phyloP scores from a whole-genome alignment of 805 yeast genomes.

The Zygosaccharomyces bisporus region DNA sequence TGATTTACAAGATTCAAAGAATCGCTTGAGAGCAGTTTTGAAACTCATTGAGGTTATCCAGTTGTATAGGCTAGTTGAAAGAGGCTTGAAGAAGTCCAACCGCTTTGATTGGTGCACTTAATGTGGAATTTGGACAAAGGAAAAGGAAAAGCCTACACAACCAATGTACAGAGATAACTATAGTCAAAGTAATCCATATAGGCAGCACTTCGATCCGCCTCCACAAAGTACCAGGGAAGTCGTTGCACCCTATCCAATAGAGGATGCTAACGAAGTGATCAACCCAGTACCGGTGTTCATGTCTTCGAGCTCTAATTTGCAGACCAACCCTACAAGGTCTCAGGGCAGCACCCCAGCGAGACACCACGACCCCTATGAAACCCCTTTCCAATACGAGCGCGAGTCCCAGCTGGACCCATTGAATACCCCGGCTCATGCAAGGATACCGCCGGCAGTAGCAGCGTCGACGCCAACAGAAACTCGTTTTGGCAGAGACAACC shows the following conservation, averaged over 20 bases:
- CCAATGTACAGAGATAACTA: conserved; percentile 16
- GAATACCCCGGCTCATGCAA: not conserved
- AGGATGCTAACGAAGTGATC: conserved; percentile 19
- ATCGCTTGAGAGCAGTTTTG: not conserved
- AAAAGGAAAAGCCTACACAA: not conserved
- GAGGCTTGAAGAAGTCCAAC: not conserved
- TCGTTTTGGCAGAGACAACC: not conserved
- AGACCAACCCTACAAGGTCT: not conserved
- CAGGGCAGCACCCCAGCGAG: not conserved
- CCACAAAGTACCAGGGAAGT: conserved; percentile 19
- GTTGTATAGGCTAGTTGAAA: not conserved
- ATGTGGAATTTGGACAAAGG: not conserved
- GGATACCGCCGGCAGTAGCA: conserved; percentile 6
- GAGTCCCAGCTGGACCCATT: not conserved
- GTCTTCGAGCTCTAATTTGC: conserved; percentile 6
- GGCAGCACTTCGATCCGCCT: conserved; percentile 24
- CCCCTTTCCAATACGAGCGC: conserved; percentile 14
- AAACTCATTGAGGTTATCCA: not conserved
- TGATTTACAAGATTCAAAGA: not conserved
- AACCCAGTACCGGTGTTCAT: conserved; percentile 17
- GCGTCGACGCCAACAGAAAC: conserved; percentile 1
- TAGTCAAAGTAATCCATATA: conserved; percentile 19
- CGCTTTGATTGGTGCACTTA: not conserved
- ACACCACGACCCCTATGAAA: conserved; percentile 15
- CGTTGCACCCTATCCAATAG: conserved; percentile 23